Base-by-base conservation (phyloP, 2,329 filamentous ascomycete genomes). In the Biscogniauxia mediterranea region DNA sequence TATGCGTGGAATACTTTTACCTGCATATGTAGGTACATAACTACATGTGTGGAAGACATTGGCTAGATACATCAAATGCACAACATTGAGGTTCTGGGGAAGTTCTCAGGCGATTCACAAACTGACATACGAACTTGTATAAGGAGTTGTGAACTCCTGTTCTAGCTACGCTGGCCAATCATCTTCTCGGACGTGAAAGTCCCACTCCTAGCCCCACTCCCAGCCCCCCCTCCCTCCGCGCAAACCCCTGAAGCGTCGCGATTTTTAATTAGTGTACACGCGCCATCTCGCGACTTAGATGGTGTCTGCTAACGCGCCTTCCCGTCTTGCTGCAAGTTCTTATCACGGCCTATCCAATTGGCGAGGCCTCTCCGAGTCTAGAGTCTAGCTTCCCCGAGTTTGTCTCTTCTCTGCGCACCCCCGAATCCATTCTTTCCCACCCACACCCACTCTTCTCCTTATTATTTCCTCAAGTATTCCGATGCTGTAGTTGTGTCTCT, bases 221-320 rank as follows among this genome's bases (percentile, higher is more conserved):
- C n/a, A n/a, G n/a, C n/a, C n/a, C 63, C 64, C 55, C 28, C 26
- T 25, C 38, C 28, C 52, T 23, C 19, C 17, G 50, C 58, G 58
- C 62, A 57, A 57, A 66, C 58, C 57, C 59, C 54, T 50, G 46
- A 56, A 38, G 28, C 7, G 46, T 57, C 56, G 50, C 61, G 42
- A 56, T 58, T 28, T n/a, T 28, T 49, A 58, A 55, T 38, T 17
- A 52, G 19, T 21, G 51, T 49, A 58, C 58, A 54, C 23, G 55
- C 19, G 21, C 28, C 46, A 59, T 52, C 71, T 70, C 69, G 20
- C 26, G 53, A 68, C 64, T 64, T 64, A 66, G 71, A 70, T 74
- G 62, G 58, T 55, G 52, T 9, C 32, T 68, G 60, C 65, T 70
- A 66, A 57, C 60, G 60, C 25, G 56, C 11, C 15, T 50, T 50